Conservation (phyloP, 2,329 filamentous ascomycete species). For the Pyrenochaeta sp. region DNA sequence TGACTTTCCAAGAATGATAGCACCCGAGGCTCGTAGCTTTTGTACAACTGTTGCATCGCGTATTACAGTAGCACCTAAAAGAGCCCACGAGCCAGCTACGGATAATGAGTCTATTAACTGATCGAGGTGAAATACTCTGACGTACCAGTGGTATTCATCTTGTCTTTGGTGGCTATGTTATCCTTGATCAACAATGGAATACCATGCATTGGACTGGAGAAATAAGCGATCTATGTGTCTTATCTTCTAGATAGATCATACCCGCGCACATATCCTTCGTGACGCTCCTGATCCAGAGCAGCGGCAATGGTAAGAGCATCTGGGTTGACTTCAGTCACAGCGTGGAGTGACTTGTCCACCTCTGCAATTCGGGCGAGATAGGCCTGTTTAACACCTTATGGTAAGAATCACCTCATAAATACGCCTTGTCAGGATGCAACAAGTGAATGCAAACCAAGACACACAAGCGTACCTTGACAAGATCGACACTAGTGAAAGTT, state of each 20-base stretch:
- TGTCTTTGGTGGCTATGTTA: slow-evolving; percentile 67
- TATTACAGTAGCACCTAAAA: slow-evolving; percentile 57
- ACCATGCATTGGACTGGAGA: slow-evolving; percentile 58
- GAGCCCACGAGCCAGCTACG: slow-evolving; percentile 67
- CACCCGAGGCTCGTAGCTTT: slow-evolving; percentile 66
- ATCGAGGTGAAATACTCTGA: no score
- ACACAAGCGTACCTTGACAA: not conserved
- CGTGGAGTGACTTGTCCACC: not conserved
- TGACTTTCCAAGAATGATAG: slow-evolving; percentile 69
- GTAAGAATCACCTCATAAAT: not conserved
- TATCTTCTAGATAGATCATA: slow-evolving; percentile 21
- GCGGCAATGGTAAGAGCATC: not conserved
- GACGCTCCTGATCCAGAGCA: not conserved
- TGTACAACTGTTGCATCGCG: slow-evolving; percentile 57
- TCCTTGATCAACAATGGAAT: slow-evolving; percentile 70
- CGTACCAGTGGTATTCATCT: slow-evolving; percentile 69
- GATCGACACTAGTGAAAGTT: not conserved
- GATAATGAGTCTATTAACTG: no score
- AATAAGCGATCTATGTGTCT: not conserved
- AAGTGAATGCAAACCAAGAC: no score
- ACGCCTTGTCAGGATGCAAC: no score
- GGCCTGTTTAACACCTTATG: not conserved
- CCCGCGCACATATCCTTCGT: not conserved
- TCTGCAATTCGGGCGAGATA: not conserved
- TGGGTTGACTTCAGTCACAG: not conserved